A percentile compares a stretch with the other conserved stretches of the same genome.
Conservation (phyloP, 2,329 filamentous ascomycete species). For the Colletotrichum sp. region DNA sequence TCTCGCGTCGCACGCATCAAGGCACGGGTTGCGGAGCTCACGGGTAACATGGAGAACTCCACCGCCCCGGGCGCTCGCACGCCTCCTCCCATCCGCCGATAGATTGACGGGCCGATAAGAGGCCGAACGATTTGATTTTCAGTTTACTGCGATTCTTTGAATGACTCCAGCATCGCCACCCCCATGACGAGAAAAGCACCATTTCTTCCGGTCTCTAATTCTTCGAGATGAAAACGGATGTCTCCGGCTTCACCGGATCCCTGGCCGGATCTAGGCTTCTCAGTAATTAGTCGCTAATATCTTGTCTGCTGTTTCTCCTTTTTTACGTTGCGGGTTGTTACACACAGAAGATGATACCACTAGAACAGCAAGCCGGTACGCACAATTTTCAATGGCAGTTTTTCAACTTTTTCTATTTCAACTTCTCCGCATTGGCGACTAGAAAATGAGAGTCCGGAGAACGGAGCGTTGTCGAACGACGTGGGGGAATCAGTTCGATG, state of each 20-base stretch:
- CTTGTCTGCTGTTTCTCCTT: constrained; percentile 4
- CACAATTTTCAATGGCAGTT: constrained; percentile 12
- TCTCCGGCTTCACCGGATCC: neutral
- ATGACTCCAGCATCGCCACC: neutral
- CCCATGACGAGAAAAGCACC: neutral
- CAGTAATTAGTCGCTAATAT: constrained; percentile 12
- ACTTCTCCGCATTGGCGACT: neutral
- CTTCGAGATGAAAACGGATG: neutral
- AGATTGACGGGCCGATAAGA: neutral
- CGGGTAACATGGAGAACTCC: constrained; percentile 76
- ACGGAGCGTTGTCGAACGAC: neutral
- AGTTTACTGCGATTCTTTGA: neutral
- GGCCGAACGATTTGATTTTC: neutral
- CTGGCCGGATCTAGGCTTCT: constrained; percentile 2
- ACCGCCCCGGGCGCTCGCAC: constrained; percentile 35
- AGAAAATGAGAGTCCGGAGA: neutral
- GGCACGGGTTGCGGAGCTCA: constrained; percentile 93
- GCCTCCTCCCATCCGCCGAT: constrained; percentile 14
- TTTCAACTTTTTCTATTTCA: neutral
- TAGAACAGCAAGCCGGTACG: constrained; percentile 23
- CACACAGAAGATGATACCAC: constrained; percentile 25
- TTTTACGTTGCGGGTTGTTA: constrained; percentile 19
- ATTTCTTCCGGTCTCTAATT: constrained; percentile 5
- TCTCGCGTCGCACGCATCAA: constrained; percentile 97
- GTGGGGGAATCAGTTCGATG: neutral